A percentile compares a stretch with the other conserved stretches of the same genome.
Evolutionary conservation across 2,329 filamentous ascomycete genomes (phyloP).

Genomic region (Amesomyces nigricolor): DNA sequence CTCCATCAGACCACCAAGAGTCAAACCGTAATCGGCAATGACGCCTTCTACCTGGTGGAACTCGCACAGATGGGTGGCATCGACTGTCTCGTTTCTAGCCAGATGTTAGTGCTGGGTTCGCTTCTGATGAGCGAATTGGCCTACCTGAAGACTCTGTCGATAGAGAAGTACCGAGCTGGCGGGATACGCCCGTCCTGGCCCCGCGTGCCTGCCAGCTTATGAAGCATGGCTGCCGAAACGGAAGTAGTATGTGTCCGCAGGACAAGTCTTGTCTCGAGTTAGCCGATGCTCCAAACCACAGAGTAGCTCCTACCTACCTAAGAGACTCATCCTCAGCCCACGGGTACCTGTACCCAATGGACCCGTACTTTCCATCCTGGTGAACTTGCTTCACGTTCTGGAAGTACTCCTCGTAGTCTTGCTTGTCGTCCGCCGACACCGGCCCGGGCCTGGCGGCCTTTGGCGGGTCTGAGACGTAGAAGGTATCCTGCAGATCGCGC

Average conservation of each 20-base stretch:
- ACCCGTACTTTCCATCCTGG: constrained; percentile 86
- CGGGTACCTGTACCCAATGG: constrained; percentile 92
- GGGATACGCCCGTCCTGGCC: constrained; percentile 59
- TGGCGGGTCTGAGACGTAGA: constrained; percentile 86
- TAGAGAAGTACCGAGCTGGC: constrained; percentile 91
- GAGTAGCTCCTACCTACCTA: constrained; percentile 33
- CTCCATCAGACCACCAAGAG: constrained; percentile 72
- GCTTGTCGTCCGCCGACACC: constrained; percentile 48
- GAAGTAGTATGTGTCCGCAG: constrained; percentile 95
- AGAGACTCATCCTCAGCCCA: constrained; percentile 85
- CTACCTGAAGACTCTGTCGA: constrained; percentile 82
- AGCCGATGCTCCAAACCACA: neutral
- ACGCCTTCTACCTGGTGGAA: constrained; percentile 99
- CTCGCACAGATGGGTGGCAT: constrained; percentile 92
- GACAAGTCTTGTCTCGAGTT: constrained; percentile 49
- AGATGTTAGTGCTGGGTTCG: neutral
- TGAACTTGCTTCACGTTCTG: constrained; percentile 83
- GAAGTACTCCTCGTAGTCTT: constrained; percentile 81
- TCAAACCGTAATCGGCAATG: constrained; percentile 92
- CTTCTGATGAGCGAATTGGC: neutral
- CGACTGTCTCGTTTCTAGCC: constrained; percentile 82
- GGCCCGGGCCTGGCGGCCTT: constrained; percentile 63
- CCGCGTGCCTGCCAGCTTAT: constrained; percentile 73
- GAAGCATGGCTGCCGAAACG: constrained; percentile 82
- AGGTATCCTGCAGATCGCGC: constrained; percentile 94